A percentile compares a stretch with the other conserved stretches of the same genome.
These are phyloP conservation scores for Neurospora sp. DNA, from an alignment of 495 filamentous ascomycete species.

Conservation along the genomic window DNA sequence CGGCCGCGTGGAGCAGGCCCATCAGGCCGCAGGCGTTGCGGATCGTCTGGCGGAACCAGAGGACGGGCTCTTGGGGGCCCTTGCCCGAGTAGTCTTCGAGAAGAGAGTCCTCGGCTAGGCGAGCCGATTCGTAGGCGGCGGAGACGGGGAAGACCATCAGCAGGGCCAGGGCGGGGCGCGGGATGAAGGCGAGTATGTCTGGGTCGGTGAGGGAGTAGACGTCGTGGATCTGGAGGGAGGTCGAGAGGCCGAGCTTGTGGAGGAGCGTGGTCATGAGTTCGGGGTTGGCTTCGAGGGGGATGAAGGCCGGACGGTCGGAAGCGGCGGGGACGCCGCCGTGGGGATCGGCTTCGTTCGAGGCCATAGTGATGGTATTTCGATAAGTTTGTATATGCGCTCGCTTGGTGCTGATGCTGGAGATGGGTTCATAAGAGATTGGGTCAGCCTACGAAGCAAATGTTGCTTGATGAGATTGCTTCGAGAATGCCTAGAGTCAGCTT, in stretches of 20 bases:
- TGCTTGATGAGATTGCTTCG: too few relatives aligned
- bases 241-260: constrained; percentile 63
- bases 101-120: constrained; percentile 53
- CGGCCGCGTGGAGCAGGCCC: constrained; percentile 62
- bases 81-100: constrained; percentile 31
- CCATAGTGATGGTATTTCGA: constrained; percentile 17
- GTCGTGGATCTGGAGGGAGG: constrained; percentile 61
- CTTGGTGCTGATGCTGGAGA: neutral
- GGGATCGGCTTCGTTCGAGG: constrained; percentile 6
- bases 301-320: constrained; percentile 28
- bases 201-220: constrained; percentile 75
- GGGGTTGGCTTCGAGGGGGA: constrained; percentile 55
- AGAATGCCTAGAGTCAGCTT: neutral
- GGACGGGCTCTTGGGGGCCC: constrained; percentile 44
- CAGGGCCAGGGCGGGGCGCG: constrained; percentile 72
- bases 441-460: too few relatives aligned
- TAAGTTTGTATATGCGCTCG: neutral
- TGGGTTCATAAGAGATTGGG: neutral
- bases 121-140: constrained; percentile 56
- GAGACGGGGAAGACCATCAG: constrained; percentile 79
- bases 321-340: constrained; percentile 9
- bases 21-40: constrained; percentile 74
- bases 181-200: constrained; percentile 68
- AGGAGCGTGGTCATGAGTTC: constrained; percentile 70
- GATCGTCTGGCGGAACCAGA: constrained; percentile 86